Evolutionary conservation across 2,329 filamentous ascomycete genomes (phyloP).

Genomic region (Fusarium vanettenii): DNA sequence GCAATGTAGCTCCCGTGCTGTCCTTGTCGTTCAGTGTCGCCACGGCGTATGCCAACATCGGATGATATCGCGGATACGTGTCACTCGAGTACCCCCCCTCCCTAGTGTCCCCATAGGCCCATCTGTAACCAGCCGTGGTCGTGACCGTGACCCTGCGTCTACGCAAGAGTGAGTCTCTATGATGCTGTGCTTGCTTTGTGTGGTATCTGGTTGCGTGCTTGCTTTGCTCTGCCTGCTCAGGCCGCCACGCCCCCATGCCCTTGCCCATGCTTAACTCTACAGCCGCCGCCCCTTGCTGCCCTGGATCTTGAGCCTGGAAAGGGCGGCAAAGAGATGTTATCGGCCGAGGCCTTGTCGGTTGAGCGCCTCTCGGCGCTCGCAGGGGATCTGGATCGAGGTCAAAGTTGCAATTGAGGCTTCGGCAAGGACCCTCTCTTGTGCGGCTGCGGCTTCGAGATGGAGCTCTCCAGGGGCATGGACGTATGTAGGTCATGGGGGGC

Average conservation of each 20-base stretch:
- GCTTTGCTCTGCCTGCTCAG: background rate
- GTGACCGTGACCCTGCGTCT: conserved; percentile 5
- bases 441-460: background rate
- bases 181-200: background rate
- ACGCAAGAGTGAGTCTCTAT: background rate
- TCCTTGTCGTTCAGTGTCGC: conserved; percentile 30
- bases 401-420: conserved; percentile 12
- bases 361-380: conserved; percentile 6
- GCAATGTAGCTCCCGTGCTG: conserved; percentile 4
- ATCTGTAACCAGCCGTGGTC: conserved; percentile 17
- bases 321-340: background rate
- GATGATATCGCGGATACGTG: conserved; percentile 44
- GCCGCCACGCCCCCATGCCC: background rate
- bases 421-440: conserved; percentile 2
- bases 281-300: conserved; percentile 22
- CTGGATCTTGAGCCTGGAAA: conserved; percentile 3
- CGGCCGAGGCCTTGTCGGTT: background rate
- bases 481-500: background rate
- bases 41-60: conserved; percentile 41
- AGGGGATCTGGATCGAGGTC: background rate
- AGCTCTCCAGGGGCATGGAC: background rate
- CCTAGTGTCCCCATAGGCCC: conserved; percentile 15
- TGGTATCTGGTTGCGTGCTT: conserved; percentile 4
- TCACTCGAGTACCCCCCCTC: conserved; percentile 22
- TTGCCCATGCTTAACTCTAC: background rate